Evolutionary conservation across 345 rosid species (phyloP).

Genomic region (Anastatica hierochuntica): DNA sequence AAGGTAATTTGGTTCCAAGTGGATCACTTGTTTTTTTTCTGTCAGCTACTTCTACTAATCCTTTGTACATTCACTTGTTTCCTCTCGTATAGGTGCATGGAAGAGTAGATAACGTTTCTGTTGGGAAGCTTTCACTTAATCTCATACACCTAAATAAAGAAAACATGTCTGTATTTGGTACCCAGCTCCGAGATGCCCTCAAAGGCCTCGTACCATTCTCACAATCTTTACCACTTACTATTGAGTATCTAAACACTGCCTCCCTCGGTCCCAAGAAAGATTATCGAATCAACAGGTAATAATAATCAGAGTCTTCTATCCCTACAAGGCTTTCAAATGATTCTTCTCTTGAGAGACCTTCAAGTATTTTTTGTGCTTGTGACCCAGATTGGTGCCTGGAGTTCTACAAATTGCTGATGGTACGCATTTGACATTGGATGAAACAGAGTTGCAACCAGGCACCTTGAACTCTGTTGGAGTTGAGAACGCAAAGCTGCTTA

Average conservation of each 20-base stretch:
- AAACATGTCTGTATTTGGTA: slow-evolving; percentile 52
- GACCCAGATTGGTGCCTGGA: slow-evolving; percentile 57
- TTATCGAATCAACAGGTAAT: slow-evolving; percentile 57
- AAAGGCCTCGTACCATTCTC: slow-evolving; percentile 69
- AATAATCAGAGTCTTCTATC: not conserved
- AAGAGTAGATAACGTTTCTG: slow-evolving; percentile 68
- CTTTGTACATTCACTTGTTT: not conserved
- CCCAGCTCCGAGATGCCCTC: slow-evolving; percentile 33
- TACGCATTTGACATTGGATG: slow-evolving; percentile 68
- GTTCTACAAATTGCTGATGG: slow-evolving; percentile 71
- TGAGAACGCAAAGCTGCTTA: slow-evolving; percentile 63
- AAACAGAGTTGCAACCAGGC: slow-evolving; percentile 69
- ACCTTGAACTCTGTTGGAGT: slow-evolving; percentile 68
- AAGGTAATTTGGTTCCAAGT: slow-evolving; percentile 28
- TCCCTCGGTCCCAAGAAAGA: slow-evolving; percentile 79
- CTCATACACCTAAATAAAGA: slow-evolving; percentile 60
- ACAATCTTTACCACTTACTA: slow-evolving; percentile 46
- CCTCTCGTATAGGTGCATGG: slow-evolving; percentile 50
- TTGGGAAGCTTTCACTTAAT: slow-evolving; percentile 82
- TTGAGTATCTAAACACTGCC: slow-evolving; percentile 57
- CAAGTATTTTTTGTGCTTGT: not conserved
- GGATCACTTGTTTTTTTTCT: not conserved
- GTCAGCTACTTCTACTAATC: not conserved
- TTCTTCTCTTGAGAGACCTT: not conserved
- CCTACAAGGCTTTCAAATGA: not conserved